Percentiles rank a stretch among this genome's conserved stretches.
phyloP scores from a whole-genome alignment of 2,329 filamentous ascomycete species.

The Cyphellophora attinorum region DNA sequence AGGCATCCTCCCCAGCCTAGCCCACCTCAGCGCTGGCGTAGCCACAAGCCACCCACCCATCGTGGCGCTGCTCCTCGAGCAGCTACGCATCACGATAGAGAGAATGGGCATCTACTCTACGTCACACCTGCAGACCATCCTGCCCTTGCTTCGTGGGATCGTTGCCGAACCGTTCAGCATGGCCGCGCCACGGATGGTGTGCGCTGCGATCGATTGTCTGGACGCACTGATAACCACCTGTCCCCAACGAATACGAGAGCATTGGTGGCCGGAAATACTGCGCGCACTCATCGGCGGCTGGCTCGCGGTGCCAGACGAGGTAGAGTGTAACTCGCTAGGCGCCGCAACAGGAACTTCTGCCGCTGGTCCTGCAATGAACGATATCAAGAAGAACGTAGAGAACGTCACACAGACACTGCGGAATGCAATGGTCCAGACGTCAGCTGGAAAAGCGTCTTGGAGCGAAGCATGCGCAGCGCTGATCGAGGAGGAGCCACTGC shows the following conservation, averaged over 20 bases:
- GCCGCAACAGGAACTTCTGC: too few species aligned
- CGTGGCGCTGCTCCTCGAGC: conserved; percentile 36
- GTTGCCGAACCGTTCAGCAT: conserved; percentile 61
- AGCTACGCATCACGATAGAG: conserved; percentile 20
- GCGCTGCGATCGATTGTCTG: conserved; percentile 44
- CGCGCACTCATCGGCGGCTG: conserved; percentile 54
- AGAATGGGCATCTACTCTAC: conserved; percentile 28
- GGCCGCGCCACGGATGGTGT: conserved; percentile 44
- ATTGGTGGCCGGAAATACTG: conserved; percentile 55
- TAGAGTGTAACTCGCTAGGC: too few species aligned
- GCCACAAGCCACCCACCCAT: conserved; percentile 32
- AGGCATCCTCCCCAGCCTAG: conserved; percentile 33
- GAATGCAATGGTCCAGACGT: too few species aligned
- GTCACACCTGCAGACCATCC: conserved; percentile 46
- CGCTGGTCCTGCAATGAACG: too few species aligned
- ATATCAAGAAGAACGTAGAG: too few species aligned
- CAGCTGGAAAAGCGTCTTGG: too few species aligned
- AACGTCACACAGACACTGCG: too few species aligned
- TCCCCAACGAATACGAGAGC: conserved; percentile 56
- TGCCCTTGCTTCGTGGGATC: conserved; percentile 57
- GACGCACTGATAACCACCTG: conserved; percentile 51
- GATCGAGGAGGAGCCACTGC: too few species aligned
- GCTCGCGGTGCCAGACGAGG: conserved; percentile 42
- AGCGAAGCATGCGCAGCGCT: too few species aligned
- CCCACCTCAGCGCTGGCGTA: conserved; percentile 29